Base-by-base conservation (phyloP, 257 asterid species). In the Ballota nigra region DNA sequence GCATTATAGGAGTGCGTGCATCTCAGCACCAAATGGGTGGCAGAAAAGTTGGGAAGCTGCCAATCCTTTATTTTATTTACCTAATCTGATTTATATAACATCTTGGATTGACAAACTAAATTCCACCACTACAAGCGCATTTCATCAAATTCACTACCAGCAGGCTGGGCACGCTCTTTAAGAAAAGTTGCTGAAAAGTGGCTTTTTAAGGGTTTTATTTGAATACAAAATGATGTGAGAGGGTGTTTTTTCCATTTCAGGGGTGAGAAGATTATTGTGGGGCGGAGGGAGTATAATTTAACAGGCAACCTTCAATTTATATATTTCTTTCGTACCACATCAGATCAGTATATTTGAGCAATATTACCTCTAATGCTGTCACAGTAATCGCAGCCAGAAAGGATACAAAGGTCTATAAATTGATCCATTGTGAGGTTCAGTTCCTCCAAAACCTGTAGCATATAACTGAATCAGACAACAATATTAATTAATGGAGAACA, bases 361-460 rank as follows among this genome's bases (percentile, higher is more conserved):
- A n/a, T 12, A 57, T 77, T 84, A 95, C 99, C 99, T 84, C 87
- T 86, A 66, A 95, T 95, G 84, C 96, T 95, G 56, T 95, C 98
- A 69, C 99, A 95, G 63, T 95, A 95, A 86, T 95, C 99, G 60
- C 98, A 92, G 38, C 99, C 99, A 77, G 90, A 89, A 18, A 95
- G 93, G 82, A 95, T 92, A 86, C 99, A 92, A 71, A 95, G 87
- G 86, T 95, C 96, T 60, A 89, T 95, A 74, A 95, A 95, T 75
- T 95, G 99, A 86, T 95, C 99, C 99, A 95, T 92, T 56, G 94
- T 86, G 73, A 95, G 93, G 74, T 82, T 74, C 72, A 95, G 82
- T 79, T 83, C 98, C 85, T 89, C 99, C 85, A 95, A 78, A 73
- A 89, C 94, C 99, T 89, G 81, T 26, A 78, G 61, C 28, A 51